These are phyloP conservation scores for Podila clonocystis DNA, from an alignment of 192 early-diverging fungal genomes.

Conservation along the genomic window DNA sequence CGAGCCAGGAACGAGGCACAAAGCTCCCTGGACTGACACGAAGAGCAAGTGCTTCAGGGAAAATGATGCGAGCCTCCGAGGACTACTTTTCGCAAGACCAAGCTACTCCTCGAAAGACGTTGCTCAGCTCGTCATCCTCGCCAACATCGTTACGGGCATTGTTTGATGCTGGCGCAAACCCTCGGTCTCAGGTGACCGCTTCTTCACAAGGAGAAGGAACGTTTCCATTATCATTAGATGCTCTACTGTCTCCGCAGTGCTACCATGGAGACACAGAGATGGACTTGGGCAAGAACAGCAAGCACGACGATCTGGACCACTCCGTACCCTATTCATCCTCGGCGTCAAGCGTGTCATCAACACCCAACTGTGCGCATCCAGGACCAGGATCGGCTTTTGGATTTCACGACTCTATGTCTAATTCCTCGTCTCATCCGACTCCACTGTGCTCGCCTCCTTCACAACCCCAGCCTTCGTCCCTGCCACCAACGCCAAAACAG, in stretches of 20 bases:
- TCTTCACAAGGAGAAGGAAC: not conserved
- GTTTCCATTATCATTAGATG: slow-evolving; percentile 7
- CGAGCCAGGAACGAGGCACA: not conserved
- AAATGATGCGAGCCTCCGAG: slow-evolving; percentile 30
- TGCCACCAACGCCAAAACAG: slow-evolving; percentile 42
- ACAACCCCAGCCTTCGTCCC: slow-evolving; percentile 26
- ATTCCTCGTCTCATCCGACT: slow-evolving; percentile 28
- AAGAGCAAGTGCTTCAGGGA: slow-evolving; percentile 41
- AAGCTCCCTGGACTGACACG: slow-evolving; percentile 17
- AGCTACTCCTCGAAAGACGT: slow-evolving; percentile 3
- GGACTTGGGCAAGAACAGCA: not conserved
- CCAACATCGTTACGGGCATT: slow-evolving; percentile 35
- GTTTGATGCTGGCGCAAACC: slow-evolving; percentile 2
- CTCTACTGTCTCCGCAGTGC: slow-evolving; percentile 1
- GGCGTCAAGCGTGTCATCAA: slow-evolving; percentile 27
- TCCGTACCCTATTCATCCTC: slow-evolving; percentile 15
- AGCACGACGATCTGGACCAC: slow-evolving; percentile 33
- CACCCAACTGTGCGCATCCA: slow-evolving; percentile 23
- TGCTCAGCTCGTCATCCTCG: slow-evolving; percentile 39
- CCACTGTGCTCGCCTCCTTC: slow-evolving; percentile 37
- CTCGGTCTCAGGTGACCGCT: not conserved
- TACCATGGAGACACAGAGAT: slow-evolving; percentile 4
- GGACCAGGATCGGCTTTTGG: slow-evolving; percentile 6
- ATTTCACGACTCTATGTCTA: slow-evolving; percentile 16
- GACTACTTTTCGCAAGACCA: not conserved